Percentiles rank a stretch among this genome's conserved stretches.
These are phyloP conservation scores for Piper longum DNA, from an alignment of 164 flowering plant species.

Conservation along the genomic window DNA sequence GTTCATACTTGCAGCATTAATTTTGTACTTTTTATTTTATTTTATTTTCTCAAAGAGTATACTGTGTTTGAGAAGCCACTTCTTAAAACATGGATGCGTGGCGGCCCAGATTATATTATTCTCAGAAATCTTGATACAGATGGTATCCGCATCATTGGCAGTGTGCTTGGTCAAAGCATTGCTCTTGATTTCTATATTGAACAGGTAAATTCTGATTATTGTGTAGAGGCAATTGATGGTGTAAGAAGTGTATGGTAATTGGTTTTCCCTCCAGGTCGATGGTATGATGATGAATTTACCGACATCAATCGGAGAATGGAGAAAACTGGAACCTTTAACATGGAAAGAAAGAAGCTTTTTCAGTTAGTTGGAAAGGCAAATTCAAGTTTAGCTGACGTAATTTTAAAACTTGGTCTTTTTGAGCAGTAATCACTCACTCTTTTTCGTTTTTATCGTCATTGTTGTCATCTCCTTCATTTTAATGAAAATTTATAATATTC, in stretches of 20 bases:
- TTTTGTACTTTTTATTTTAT: neutral
- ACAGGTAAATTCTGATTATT: slow-evolving; percentile 34
- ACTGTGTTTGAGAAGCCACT: slow-evolving; percentile 79
- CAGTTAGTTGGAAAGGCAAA: slow-evolving; percentile 93
- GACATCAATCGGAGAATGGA: slow-evolving; percentile 94
- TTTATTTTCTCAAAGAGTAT: slow-evolving; percentile 35
- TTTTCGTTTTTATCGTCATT: too few species aligned
- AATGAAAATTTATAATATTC: too few species aligned
- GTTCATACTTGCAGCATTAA: neutral
- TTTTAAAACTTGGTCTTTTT: slow-evolving; percentile 91
- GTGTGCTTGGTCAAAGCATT: slow-evolving; percentile 97
- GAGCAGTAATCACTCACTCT: slow-evolving; percentile 46
- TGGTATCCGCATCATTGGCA: slow-evolving; percentile 87
- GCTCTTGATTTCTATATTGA: slow-evolving; percentile 94
- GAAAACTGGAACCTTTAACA: slow-evolving; percentile 87
- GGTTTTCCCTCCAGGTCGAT: slow-evolving; percentile 47
- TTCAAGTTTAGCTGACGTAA: slow-evolving; percentile 89
- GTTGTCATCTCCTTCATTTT: too few species aligned
- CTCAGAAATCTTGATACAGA: slow-evolving; percentile 71
- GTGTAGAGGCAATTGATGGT: neutral
- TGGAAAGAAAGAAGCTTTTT: slow-evolving; percentile 84
- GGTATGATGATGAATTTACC: slow-evolving; percentile 94
- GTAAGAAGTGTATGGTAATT: neutral
- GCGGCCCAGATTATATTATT: slow-evolving; percentile 77
- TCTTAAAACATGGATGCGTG: slow-evolving; percentile 77